Conservation (phyloP, 2,329 filamentous ascomycete species). For the Colletotrichum endophyticum region DNA sequence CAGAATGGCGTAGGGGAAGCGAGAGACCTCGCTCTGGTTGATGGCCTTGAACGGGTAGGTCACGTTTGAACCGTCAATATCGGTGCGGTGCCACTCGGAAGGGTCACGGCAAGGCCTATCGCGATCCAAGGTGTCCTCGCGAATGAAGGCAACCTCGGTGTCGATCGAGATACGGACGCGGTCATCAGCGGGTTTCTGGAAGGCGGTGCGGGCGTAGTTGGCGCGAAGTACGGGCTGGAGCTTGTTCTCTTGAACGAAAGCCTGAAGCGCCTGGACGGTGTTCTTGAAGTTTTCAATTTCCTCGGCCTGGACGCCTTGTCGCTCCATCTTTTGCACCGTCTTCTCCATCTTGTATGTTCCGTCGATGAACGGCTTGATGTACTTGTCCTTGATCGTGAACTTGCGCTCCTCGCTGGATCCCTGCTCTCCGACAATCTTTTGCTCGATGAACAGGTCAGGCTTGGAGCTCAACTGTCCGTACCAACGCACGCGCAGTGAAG, state of each 20-base stretch:
- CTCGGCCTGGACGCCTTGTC: constrained; percentile 70
- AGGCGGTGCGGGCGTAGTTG: constrained; percentile 93
- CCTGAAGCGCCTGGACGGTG: constrained; percentile 78
- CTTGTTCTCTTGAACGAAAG: constrained; percentile 77
- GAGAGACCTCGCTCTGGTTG: constrained; percentile 87
- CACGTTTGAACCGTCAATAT: constrained; percentile 85
- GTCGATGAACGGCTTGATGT: constrained; percentile 84
- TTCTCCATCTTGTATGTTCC: constrained; percentile 94
- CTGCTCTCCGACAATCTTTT: constrained; percentile 82
- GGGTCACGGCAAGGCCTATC: constrained; percentile 90
- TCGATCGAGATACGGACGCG: constrained; percentile 92
- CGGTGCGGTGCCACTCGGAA: constrained; percentile 86
- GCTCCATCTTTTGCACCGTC: constrained; percentile 83
- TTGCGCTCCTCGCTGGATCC: constrained; percentile 79
- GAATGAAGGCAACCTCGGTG: constrained; percentile 88
- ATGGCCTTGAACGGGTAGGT: constrained; percentile 87
- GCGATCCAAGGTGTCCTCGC: constrained; percentile 76
- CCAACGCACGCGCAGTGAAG: constrained; percentile 88
- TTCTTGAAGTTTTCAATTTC: constrained; percentile 73
- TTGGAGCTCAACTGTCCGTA: constrained; percentile 81
- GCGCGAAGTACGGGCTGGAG: constrained; percentile 87
- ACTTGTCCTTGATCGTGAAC: constrained; percentile 92
- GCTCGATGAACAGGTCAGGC: constrained; percentile 85
- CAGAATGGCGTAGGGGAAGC: constrained; percentile 88
- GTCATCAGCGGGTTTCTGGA: constrained; percentile 93